These are phyloP conservation scores for Annulohypoxylon stygium DNA, from an alignment of 495 filamentous ascomycete species.

Conservation along the genomic window DNA sequence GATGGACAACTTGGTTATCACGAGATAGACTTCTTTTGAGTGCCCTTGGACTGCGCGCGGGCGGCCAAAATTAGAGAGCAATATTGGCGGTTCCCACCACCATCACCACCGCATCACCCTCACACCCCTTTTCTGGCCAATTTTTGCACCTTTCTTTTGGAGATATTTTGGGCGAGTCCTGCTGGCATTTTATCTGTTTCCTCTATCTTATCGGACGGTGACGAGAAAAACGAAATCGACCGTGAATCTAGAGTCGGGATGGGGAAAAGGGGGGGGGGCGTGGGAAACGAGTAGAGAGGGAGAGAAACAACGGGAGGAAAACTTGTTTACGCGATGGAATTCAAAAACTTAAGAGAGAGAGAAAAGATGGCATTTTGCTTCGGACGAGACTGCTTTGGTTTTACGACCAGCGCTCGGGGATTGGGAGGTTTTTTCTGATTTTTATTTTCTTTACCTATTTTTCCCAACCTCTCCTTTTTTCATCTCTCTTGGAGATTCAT, in stretches of 20 bases:
- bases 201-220: conserved; percentile 42
- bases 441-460: conserved; percentile 21
- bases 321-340: conserved; percentile 21
- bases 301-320: neutral
- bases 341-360: conserved; percentile 18
- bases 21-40: conserved; percentile 47
- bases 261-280: conserved; percentile 4
- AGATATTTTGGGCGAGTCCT: conserved; percentile 24
- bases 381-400: conserved; percentile 24
- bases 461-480: conserved; percentile 19
- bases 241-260: conserved; percentile 39
- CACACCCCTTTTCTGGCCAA: neutral
- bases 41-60: conserved; percentile 33
- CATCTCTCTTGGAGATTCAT: conserved; percentile 21
- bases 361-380: conserved; percentile 33
- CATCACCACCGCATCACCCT: too few relatives aligned
- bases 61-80: conserved; percentile 22
- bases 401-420: conserved; percentile 27
- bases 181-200: conserved; percentile 24
- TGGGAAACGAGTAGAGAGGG: conserved; percentile 34
- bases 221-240: conserved; percentile 44
- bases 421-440: conserved; percentile 21
- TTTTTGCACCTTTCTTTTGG: conserved; percentile 14
- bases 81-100: conserved; percentile 18
- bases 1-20: conserved; percentile 36